Percentiles rank a stretch among this genome's conserved stretches.
Conservation (phyloP, 306 rosid genomes). For the Corylus americana region DNA sequence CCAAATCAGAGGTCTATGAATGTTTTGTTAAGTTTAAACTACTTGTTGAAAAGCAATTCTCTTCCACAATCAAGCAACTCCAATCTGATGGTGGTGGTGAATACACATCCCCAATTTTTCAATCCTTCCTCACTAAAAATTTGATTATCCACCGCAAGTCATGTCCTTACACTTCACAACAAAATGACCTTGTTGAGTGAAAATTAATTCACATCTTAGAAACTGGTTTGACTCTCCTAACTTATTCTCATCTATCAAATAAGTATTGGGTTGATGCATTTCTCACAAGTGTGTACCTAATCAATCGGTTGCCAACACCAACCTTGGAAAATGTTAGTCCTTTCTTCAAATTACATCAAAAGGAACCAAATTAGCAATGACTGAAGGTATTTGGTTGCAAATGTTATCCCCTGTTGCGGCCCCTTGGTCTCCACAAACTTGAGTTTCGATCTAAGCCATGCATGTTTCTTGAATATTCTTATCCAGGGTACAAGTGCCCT, state of each 20-base stretch:
- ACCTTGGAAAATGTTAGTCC: background rate
- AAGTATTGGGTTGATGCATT: background rate
- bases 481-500: too few relatives aligned
- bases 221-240: background rate
- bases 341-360: background rate
- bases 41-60: background rate
- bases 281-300: background rate
- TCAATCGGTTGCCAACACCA: background rate
- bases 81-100: background rate
- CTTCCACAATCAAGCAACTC: background rate
- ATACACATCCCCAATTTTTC: background rate
- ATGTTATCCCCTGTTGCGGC: background rate
- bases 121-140: too few relatives aligned
- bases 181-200: background rate
- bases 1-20: background rate
- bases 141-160: too few relatives aligned
- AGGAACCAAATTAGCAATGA: background rate
- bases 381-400: background rate
- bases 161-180: background rate
- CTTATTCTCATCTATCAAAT: too few relatives aligned
- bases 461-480: background rate
- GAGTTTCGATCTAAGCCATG: background rate
- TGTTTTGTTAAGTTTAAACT: background rate
- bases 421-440: background rate
- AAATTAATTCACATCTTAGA: too few relatives aligned